A percentile compares a stretch with the other conserved stretches of the same genome.
Evolutionary conservation across 2,329 filamentous ascomycete species (phyloP).

Genomic region (Hortaea werneckii): DNA sequence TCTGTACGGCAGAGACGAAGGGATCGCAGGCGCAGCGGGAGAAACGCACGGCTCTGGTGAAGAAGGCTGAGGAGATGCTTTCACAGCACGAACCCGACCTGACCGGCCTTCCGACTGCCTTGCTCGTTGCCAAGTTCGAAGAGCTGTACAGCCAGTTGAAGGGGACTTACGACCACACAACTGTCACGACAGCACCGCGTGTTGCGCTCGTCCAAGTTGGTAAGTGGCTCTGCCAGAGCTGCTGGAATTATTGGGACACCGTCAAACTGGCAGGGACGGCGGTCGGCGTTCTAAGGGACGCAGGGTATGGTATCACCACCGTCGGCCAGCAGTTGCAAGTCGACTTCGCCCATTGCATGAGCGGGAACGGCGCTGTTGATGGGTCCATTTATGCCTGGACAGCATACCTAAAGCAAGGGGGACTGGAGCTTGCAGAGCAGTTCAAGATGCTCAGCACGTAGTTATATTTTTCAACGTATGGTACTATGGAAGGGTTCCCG

Average conservation of each 20-base stretch:
- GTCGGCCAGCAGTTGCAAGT: not conserved
- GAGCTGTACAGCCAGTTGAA: not conserved
- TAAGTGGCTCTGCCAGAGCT: constrained; percentile 10
- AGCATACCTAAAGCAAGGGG: not conserved
- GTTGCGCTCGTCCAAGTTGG: constrained; percentile 5
- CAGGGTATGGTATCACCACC: constrained; percentile 4
- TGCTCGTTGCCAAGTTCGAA: not conserved
- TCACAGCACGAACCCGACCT: not conserved
- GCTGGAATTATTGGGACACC: not conserved
- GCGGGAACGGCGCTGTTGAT: constrained; percentile 3
- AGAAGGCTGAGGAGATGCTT: not conserved
- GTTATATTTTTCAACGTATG: constrained; percentile 7
- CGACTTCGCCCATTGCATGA: not conserved
- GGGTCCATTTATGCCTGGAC: constrained; percentile 7
- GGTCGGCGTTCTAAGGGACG: constrained; percentile 4
- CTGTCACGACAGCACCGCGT: constrained; percentile 4
- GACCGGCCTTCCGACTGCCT: not conserved
- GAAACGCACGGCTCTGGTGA: not conserved
- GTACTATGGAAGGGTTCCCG: constrained; percentile 6
- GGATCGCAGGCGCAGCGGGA: not conserved
- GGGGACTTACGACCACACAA: not conserved
- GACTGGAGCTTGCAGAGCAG: constrained; percentile 3
- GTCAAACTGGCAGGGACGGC: constrained; percentile 2
- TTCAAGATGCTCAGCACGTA: constrained; percentile 6
- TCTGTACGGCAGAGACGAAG: constrained; percentile 1